Evolutionary conservation across 805 yeast species (phyloP).

Genomic region (Myxozyma melibiosi): DNA sequence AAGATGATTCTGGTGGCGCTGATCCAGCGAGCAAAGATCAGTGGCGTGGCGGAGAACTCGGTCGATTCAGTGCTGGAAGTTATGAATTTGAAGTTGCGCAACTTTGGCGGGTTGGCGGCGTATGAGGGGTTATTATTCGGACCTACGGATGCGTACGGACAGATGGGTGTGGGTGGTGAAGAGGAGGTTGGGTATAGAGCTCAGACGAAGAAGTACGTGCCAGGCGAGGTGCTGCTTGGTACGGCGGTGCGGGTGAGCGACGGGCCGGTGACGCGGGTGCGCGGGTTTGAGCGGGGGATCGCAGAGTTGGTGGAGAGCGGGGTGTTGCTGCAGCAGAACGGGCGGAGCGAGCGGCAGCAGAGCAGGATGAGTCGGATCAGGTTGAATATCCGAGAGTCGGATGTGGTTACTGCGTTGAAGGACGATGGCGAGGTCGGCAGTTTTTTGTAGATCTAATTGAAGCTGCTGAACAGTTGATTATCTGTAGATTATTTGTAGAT

Average conservation of each 20-base stretch:
- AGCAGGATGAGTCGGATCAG: constrained; percentile 64
- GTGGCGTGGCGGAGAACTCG: constrained; percentile 69
- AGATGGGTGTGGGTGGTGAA: constrained; percentile 56
- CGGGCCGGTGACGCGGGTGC: constrained; percentile 52
- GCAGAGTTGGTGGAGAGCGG: constrained; percentile 80
- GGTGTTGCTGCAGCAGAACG: constrained; percentile 65
- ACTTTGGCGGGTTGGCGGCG: constrained; percentile 15
- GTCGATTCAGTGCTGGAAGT: constrained; percentile 73
- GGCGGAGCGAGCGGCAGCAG: constrained; percentile 68
- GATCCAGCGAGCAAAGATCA: constrained; percentile 62
- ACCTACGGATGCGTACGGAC: background rate
- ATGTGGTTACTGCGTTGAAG: constrained; percentile 57
- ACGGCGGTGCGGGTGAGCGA: constrained; percentile 42
- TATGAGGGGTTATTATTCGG: constrained; percentile 22
- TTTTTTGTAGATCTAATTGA: constrained; percentile 8
- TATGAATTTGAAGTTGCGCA: constrained; percentile 22
- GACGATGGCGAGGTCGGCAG: constrained; percentile 32
- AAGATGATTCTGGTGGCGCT: constrained; percentile 75
- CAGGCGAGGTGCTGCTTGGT: constrained; percentile 28
- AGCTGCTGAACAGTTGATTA: background rate
- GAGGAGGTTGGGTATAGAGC: constrained; percentile 45
- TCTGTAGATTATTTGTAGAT: background rate
- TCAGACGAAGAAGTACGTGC: constrained; percentile 33
- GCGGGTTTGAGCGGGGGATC: constrained; percentile 61
- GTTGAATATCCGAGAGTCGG: constrained; percentile 71